Evolutionary conservation across 1,284 basidiomycete species (phyloP), one percentile per base, ranked within the genome.

Genomic region (Exsudoporus floridanus): DNA sequence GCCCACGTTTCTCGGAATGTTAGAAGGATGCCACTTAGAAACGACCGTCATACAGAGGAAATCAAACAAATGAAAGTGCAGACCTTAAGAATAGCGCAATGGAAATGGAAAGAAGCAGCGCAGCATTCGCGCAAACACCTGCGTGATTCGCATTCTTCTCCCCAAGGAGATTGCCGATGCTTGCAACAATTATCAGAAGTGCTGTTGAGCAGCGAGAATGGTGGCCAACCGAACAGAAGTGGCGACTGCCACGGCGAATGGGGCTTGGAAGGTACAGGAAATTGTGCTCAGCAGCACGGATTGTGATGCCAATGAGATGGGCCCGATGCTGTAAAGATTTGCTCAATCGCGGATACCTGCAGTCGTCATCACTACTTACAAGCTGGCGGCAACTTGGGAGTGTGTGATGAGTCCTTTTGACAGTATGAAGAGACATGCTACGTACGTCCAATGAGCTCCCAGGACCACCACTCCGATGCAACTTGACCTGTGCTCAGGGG

Each of bases 231-330:
- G 83, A 41, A 96, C 92, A 19, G 92, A 88, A 1, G 88, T 77
- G 0, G 94, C 92, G 8, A 94, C 81, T 49, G 86, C 82, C 18
- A 96, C 71, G 1, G 91, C 84, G 54, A 85, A 92, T 0, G 93
- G 92, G 1, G 88, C 88, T 70, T 96, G 94, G 70, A 85, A 96
- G 5, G 88, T 88, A 4, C 86, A 86, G 3, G 90, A 86, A 25
- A 78, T 81, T 48, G 83, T 90, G 8, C 88, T 82, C 3, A 92
- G 74, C 13, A 92, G 71, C 1, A 92, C 83, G 2, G 86, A 88
- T 63, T 92, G 88, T 1, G 83, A 78, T 2, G 88, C 88, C 16
- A 90, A 75, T 8, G 78, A 72, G 9, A 78, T 75, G 0, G 87
- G 83, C 0, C 86, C 84, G 40, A 84, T 66, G 39, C 78, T 80